Conservation (phyloP, 139 green algal species). For the Tetraselmis striata region DNA sequence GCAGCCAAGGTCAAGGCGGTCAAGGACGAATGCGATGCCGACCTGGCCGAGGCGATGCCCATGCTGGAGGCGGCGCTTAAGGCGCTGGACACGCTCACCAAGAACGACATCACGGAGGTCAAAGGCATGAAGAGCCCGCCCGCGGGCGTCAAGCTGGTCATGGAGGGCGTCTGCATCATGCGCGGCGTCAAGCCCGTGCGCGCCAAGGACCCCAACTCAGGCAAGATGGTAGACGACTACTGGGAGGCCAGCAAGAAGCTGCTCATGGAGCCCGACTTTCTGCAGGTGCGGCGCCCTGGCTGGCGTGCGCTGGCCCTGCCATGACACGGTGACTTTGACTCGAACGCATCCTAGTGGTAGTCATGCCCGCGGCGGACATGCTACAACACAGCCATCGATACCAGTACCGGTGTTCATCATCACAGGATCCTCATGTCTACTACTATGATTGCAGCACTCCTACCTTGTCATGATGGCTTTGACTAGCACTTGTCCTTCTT, state of each 20-base stretch:
- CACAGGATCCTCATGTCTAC: too few relatives aligned
- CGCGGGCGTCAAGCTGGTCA: conserved; percentile 42
- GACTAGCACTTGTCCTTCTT: too few relatives aligned
- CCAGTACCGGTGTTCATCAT: too few relatives aligned
- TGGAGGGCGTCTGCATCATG: conserved; percentile 79
- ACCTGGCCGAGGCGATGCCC: conserved; percentile 42
- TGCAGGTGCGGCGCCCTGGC: conserved; percentile 15
- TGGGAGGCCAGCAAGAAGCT: conserved; percentile 56
- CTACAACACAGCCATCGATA: too few relatives aligned
- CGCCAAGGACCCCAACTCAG: conserved; percentile 58
- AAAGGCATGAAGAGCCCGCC: conserved; percentile 40
- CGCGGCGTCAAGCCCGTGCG: conserved; percentile 60
- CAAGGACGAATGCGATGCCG: conserved; percentile 36
- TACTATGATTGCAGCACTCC: too few relatives aligned
- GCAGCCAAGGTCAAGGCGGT: conserved; percentile 18
- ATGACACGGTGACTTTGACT: too few relatives aligned
- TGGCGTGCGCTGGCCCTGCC: too few relatives aligned
- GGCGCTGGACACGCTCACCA: conserved; percentile 41
- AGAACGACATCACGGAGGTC: conserved; percentile 45
- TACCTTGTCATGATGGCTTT: too few relatives aligned
- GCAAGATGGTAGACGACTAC: conserved; percentile 78
- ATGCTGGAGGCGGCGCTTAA: conserved; percentile 36
- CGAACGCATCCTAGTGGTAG: too few relatives aligned
- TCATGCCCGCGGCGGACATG: too few relatives aligned
- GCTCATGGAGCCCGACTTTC: conserved; percentile 37